Base-by-base conservation (phyloP, 805 yeast genomes). In the Ogataea pini region DNA sequence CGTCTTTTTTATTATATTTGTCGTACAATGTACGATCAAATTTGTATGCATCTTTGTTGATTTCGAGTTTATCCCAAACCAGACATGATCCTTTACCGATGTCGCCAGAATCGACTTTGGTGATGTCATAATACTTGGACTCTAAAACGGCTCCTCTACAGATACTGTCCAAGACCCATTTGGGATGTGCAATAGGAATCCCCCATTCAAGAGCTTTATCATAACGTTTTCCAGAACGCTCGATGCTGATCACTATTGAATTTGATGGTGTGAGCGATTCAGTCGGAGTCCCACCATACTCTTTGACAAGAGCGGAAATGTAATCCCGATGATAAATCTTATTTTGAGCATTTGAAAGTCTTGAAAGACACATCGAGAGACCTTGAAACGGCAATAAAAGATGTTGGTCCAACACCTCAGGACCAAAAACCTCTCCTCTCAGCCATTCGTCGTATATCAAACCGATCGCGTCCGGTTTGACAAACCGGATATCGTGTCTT, bases 401-500 rank as follows among this genome's bases (percentile, higher is more conserved):
- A 34, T 51, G 54, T 2, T 52, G 40, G 34, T 60, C 59, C 7
- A 63, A 27, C 4, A 57, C 47, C 1, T 50, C 24, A 12, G 29
- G 4, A 20, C 49, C 47, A 16, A 49, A 28, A 4, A 27, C 36
- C 9, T 18, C 74, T 27, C 85, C 86, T 18, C 67, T 57, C 10
- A 72, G 57, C 90, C 89, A 86, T 5, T 64, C 63, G 13, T 69
- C 67, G 55, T 82, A 73, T 9, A 82, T 54, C 17, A 61, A 63
- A 18, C 65, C 57, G 6, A 87, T 67, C 7, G 76, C 65, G 2
- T 73, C 71, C 0, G 82, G 76, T 10, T 66, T 61, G 14, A 88
- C 60, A 55, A 88, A 80, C 36, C 63, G 64, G 27, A 89, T 73
- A 64, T 86, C 91, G 42, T 69, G 67, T 47, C 88, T 65, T 47